Base-by-base conservation (phyloP, 495 filamentous ascomycete genomes). In the Neurospora sp. region DNA sequence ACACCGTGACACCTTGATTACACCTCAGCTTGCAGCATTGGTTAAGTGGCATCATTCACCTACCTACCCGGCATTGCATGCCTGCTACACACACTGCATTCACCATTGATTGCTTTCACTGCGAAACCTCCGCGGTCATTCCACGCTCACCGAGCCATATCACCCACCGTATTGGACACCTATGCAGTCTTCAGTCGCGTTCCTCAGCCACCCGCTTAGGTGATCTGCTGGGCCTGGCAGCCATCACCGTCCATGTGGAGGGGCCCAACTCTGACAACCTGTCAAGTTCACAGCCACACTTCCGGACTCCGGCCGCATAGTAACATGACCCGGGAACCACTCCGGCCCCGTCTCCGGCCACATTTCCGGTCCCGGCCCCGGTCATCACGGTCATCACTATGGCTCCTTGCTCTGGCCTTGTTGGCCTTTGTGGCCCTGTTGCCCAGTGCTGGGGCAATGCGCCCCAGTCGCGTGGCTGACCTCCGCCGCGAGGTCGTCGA, bases 401-500 rank as follows among this genome's bases (percentile, higher is more conserved):
- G 53, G 53, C 53, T 61, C 3, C 53, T 61, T 16, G 10, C 12
- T 31, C 12, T 61, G 53, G 5, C 53, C 12, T 14, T 82, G 65
- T 68, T 80, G 31, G 20, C 72, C 73, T 18, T 70, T 73, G 77
- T 84, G 76, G 81, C 70, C 78, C 77, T 76, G 27, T 70, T 77
- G 75, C 69, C 73, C 35, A 70, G 39, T 39, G 82, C 80, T 53
- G 75, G 73, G 69, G 84, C 85, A 72, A 90, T 90, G 88, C 84
- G 82, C 37, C 80, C 82, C n/a, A 78, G 76, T 71, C 85, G 83
- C 73, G 81, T 89, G 68, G 79, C 81, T 69, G 80, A 84, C 53
- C 79, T 90, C 70, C 83, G 86, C 40, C 89, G 88, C 78, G 93
- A 97, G 80, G 94, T 95, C 47, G 90, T 94, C 71, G 88, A 90